A percentile compares a stretch with the other conserved stretches of the same genome.
phyloP scores from a whole-genome alignment of 78 protist genomes.

The Planoprotostelium fungivorum region DNA sequence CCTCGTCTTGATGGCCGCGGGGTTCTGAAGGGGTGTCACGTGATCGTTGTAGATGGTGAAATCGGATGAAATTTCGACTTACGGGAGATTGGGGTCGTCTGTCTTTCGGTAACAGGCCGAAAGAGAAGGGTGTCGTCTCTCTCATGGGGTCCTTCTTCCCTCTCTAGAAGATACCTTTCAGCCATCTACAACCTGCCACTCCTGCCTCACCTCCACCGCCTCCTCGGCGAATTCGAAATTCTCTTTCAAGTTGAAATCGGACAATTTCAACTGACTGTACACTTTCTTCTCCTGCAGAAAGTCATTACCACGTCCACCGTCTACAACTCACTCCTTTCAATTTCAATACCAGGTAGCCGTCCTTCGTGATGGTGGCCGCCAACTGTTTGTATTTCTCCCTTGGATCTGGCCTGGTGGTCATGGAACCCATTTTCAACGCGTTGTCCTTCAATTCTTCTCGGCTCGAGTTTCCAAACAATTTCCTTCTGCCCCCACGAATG shows the following conservation, averaged over 20 bases:
- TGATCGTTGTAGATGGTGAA: too few species aligned
- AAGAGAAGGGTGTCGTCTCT: background rate
- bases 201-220: background rate
- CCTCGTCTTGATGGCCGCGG: too few species aligned
- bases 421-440: background rate
- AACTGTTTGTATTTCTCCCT: background rate
- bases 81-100: too few species aligned
- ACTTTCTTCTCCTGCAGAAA: background rate
- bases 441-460: background rate
- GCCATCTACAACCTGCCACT: background rate
- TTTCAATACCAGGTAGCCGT: background rate
- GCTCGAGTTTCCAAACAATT: too few species aligned
- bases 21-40: too few species aligned
- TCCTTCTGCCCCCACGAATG: too few species aligned
- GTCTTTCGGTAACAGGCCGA: background rate
- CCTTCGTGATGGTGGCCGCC: background rate
- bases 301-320: too few species aligned
- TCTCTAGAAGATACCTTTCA: background rate
- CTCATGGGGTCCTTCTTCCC: background rate
- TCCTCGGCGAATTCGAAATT: background rate
- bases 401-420: background rate
- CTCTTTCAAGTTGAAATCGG: background rate
- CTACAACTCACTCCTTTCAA: background rate
- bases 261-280: background rate
- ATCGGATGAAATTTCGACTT: too few species aligned